Conservation (phyloP, 768 basidiomycete genomes). For the Agaricus subrufescens region DNA sequence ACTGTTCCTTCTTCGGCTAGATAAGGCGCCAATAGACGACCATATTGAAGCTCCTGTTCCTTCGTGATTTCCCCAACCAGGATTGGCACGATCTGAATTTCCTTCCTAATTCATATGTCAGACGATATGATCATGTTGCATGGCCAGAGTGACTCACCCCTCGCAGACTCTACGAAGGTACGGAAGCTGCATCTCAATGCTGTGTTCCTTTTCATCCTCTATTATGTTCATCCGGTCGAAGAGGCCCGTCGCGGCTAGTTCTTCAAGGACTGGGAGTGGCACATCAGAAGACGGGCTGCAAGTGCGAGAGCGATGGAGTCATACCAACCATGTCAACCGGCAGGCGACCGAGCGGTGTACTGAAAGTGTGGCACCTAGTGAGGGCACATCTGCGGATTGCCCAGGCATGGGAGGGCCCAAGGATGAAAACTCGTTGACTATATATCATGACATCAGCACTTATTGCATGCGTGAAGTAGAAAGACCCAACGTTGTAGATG, state of each 20-base stretch:
- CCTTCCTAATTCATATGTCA: conserved; percentile 36
- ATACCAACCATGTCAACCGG: conserved; percentile 76
- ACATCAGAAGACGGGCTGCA: conserved; percentile 2
- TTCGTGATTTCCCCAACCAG: conserved; percentile 77
- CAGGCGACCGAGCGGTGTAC: conserved; percentile 81
- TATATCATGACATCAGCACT: background rate
- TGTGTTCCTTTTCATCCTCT: conserved; percentile 93
- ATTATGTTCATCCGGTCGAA: conserved; percentile 63
- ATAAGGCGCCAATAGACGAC: conserved; percentile 74
- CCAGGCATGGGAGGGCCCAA: conserved; percentile 94
- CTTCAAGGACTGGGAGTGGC: conserved; percentile 49
- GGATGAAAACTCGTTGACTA: conserved; percentile 89
- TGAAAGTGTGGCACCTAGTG: conserved; percentile 70
- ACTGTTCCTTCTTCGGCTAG: conserved; percentile 75
- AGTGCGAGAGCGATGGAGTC: conserved; percentile 19
- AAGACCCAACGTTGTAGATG: conserved; percentile 64
- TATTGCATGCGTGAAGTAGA: conserved; percentile 9
- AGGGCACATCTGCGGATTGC: conserved; percentile 87
- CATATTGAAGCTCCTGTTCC: conserved; percentile 56
- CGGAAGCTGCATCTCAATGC: conserved; percentile 96
- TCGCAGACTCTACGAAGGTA: conserved; percentile 84
- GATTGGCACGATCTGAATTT: conserved; percentile 85
- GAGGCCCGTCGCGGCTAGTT: conserved; percentile 58
- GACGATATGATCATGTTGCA: background rate
- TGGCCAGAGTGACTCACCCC: conserved; percentile 40